Evolutionary conservation across 2,329 filamentous ascomycete genomes (phyloP).

Genomic region (Diaporthe vexans): DNA sequence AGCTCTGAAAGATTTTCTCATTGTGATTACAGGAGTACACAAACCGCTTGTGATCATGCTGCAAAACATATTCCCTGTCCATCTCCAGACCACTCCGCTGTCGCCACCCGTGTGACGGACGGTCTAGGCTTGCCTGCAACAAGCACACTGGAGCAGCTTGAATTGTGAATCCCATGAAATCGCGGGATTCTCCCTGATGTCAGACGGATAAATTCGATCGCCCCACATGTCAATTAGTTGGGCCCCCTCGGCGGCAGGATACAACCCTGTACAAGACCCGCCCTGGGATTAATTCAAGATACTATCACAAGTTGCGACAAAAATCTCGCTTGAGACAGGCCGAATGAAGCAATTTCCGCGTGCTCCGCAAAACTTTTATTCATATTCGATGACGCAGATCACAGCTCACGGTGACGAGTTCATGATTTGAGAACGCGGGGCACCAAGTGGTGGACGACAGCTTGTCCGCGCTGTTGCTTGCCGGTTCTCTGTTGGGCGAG

Average conservation of each 20-base stretch:
- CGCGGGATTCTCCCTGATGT: constrained; percentile 19
- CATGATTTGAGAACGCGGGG: constrained; percentile 11
- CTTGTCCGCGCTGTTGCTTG: not conserved
- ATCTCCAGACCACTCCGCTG: not conserved
- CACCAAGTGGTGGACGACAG: not conserved
- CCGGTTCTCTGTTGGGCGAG: not conserved
- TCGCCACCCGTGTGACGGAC: constrained; percentile 27
- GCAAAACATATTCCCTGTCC: constrained; percentile 12
- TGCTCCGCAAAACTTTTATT: not conserved
- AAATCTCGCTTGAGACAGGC: constrained; percentile 24
- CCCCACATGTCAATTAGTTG: constrained; percentile 28
- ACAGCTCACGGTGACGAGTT: not conserved
- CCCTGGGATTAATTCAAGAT: constrained; percentile 16
- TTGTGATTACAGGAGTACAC: constrained; percentile 5
- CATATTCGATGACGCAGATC: constrained; percentile 9
- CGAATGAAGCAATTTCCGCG: constrained; percentile 29
- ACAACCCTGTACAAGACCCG: constrained; percentile 23
- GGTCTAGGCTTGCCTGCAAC: constrained; percentile 16
- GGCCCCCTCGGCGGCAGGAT: constrained; percentile 19
- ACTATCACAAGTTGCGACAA: constrained; percentile 1
- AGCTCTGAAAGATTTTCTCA: not conserved
- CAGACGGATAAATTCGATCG: constrained; percentile 26
- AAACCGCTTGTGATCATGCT: constrained; percentile 7
- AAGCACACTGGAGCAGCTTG: not conserved
- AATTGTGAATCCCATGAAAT: constrained; percentile 10